phyloP scores from a whole-genome alignment of 306 rosid species.

The Ceratonia siliqua region DNA sequence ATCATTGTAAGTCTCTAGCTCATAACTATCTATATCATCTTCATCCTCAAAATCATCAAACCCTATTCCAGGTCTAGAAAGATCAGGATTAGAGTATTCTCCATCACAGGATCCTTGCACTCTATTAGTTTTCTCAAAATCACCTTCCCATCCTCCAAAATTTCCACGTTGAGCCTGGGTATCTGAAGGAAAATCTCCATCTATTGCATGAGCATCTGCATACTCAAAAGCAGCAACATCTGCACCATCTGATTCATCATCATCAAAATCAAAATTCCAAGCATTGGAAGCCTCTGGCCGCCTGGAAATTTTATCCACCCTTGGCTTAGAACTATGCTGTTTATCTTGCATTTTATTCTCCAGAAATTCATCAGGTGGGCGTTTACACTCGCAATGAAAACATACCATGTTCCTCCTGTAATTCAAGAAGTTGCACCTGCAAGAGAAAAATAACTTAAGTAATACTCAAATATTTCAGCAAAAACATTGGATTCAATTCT shows the following conservation, averaged over 20 bases:
- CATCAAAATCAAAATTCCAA: constrained; percentile 98
- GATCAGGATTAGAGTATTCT: constrained; percentile 49
- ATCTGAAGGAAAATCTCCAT: constrained; percentile 49
- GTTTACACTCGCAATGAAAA: constrained; percentile 97
- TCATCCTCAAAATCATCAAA: constrained; percentile 95
- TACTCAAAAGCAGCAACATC: constrained; percentile 96
- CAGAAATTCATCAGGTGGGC: constrained; percentile 79
- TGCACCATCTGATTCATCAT: constrained; percentile 94
- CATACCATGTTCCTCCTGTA: constrained; percentile 90
- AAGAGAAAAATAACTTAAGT: constrained; percentile 33
- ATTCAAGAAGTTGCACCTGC: constrained; percentile 97
- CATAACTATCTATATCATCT: constrained; percentile 88
- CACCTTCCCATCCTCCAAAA: constrained; percentile 46
- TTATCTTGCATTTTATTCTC: constrained; percentile 69
- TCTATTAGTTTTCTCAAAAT: constrained; percentile 46
- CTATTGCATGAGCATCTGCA: constrained; percentile 72
- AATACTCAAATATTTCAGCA: constrained; percentile 28
- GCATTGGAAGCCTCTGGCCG: constrained; percentile 77
- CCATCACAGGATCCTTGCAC: constrained; percentile 47
- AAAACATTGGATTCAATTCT: neutral
- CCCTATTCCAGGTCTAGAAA: constrained; percentile 61
- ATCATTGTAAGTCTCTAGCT: constrained; percentile 54
- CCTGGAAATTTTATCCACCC: constrained; percentile 50
- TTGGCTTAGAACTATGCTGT: constrained; percentile 47
- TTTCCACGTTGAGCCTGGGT: constrained; percentile 49